Conservation (phyloP, 225 moss, liverwort and hornwort species). For the Physcomitrium patens region DNA sequence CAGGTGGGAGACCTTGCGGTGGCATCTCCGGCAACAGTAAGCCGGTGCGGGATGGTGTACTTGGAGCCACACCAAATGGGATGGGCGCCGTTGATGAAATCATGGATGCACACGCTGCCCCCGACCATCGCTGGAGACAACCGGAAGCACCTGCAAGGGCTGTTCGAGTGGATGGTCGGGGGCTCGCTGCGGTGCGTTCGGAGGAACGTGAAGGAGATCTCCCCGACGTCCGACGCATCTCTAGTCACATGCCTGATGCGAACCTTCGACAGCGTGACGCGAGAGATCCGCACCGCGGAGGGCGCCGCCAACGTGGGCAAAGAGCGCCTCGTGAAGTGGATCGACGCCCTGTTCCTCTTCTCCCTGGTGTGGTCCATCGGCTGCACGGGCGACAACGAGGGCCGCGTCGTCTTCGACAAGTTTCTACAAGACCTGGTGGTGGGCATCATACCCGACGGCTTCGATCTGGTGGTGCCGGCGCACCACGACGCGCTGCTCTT, state of each 20-base stretch:
- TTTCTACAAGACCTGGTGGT: conserved; percentile 60
- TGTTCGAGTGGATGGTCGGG: conserved; percentile 84
- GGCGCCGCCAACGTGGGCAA: conserved; percentile 66
- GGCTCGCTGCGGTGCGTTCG: conserved; percentile 69
- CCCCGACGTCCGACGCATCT: conserved; percentile 78
- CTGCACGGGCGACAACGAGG: conserved; percentile 68
- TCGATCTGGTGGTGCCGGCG: conserved; percentile 57
- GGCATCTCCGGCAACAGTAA: conserved; percentile 89
- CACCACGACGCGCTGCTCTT: conserved; percentile 59
- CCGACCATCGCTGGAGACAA: conserved; percentile 55
- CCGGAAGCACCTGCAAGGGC: conserved; percentile 72
- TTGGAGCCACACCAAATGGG: conserved; percentile 90
- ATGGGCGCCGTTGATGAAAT: conserved; percentile 80
- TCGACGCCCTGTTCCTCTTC: conserved; percentile 82
- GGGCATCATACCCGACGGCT: conserved; percentile 62
- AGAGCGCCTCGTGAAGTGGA: conserved; percentile 67
- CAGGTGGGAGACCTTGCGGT: conserved; percentile 95
- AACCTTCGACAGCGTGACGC: conserved; percentile 80
- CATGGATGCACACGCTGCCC: conserved; percentile 77
- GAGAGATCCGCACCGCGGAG: conserved; percentile 73
- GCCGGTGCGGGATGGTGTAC: conserved; percentile 91
- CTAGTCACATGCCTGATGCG: conserved; percentile 74
- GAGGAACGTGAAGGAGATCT: conserved; percentile 76
- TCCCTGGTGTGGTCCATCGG: conserved; percentile 85
- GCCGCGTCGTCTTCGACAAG: conserved; percentile 56